Evolutionary conservation across 257 asterid genomes (phyloP).

Genomic region (Solanum neorickii): DNA sequence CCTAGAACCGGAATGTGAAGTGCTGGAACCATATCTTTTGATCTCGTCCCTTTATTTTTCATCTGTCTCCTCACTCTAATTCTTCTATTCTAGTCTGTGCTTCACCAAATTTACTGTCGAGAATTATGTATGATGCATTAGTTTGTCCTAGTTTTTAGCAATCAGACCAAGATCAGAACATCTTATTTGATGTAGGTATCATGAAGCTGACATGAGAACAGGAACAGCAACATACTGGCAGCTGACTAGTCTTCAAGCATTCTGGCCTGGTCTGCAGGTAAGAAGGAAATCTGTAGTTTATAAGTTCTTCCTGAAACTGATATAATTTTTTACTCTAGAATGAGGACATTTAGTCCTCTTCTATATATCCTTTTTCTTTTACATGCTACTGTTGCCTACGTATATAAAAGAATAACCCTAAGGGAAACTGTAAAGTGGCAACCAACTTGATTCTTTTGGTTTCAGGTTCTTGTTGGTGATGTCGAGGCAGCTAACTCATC

Average conservation of each 20-base stretch:
- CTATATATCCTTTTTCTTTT: too few relatives aligned
- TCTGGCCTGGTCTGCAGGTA: slow-evolving; percentile 99
- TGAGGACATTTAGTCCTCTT: background rate
- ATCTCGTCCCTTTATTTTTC: background rate
- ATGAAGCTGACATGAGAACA: slow-evolving; percentile 98
- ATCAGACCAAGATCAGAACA: background rate
- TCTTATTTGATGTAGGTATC: slow-evolving; percentile 54
- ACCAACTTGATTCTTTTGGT: slow-evolving; percentile 6
- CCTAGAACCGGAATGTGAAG: background rate
- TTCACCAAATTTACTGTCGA: background rate
- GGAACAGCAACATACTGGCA: slow-evolving; percentile 97
- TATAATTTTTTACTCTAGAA: background rate
- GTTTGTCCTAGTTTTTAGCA: background rate
- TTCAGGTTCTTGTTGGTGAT: slow-evolving; percentile 89
- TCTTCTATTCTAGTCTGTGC: background rate
- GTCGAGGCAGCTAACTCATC: slow-evolving; percentile 84
- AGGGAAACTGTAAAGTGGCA: background rate
- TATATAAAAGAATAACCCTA: background rate
- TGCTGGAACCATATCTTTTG: background rate
- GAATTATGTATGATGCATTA: background rate
- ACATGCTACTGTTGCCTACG: background rate
- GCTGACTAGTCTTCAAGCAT: slow-evolving; percentile 97
- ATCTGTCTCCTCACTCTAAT: background rate
- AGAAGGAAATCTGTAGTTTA: background rate
- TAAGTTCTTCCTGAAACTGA: background rate